phyloP scores from a whole-genome alignment of 73 alveolate genomes.

The Symbiodinium natans region DNA sequence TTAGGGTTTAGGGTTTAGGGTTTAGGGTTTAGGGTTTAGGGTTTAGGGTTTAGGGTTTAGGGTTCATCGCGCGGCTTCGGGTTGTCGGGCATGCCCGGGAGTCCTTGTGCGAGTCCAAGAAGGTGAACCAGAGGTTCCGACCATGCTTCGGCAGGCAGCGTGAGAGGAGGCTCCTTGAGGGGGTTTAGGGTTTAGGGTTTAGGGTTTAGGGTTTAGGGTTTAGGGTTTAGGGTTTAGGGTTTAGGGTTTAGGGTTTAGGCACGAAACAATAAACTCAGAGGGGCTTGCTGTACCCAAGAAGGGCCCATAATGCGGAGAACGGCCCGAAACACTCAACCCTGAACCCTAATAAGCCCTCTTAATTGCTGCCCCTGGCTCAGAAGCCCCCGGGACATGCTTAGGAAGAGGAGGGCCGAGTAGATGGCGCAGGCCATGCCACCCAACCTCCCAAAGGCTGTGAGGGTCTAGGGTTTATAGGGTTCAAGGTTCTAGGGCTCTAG shows the following conservation, averaged over 20 bases:
- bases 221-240: too few relatives aligned
- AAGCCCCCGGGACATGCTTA: slow-evolving; percentile 43
- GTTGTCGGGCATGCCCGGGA: too few relatives aligned
- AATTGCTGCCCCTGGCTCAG: background rate
- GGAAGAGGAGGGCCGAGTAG: slow-evolving; percentile 41
- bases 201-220: too few relatives aligned
- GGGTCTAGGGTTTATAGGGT: background rate
- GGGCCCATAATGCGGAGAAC: too few relatives aligned
- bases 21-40: background rate
- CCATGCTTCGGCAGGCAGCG: slow-evolving; percentile 32
- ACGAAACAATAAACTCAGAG: too few relatives aligned
- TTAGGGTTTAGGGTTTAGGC: too few relatives aligned
- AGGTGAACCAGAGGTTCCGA: slow-evolving; percentile 34
- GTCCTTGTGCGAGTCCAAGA: slow-evolving; percentile 57
- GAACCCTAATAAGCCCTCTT: too few relatives aligned
- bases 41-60: background rate
- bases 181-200: too few relatives aligned
- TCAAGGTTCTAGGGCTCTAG: background rate
- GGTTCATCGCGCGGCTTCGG: too few relatives aligned
- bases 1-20: background rate
- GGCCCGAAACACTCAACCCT: too few relatives aligned
- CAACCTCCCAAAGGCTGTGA: slow-evolving; percentile 35
- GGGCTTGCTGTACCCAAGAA: too few relatives aligned
- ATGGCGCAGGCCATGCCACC: slow-evolving; percentile 73
- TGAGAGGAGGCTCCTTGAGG: background rate